These are phyloP conservation scores for Lolium rigidum DNA, from an alignment of 176 grass and related monocot species.

Conservation along the genomic window DNA sequence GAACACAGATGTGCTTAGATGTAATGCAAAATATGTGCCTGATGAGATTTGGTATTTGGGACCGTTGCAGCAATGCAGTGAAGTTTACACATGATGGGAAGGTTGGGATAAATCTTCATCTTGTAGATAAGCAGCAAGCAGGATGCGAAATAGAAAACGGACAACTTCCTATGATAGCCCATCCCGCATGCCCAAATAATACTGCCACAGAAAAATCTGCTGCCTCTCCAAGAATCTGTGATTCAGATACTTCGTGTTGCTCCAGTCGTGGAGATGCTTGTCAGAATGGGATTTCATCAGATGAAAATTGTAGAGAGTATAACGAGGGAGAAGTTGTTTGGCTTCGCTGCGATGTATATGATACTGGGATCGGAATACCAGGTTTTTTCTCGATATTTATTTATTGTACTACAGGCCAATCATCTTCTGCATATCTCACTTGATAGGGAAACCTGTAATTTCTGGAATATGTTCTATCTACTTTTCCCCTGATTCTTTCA, in stretches of 20 bases:
- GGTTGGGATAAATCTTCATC: slow-evolving; percentile 81
- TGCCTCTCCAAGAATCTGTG: slow-evolving; percentile 39
- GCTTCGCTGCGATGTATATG: slow-evolving; percentile 78
- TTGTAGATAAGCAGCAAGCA: slow-evolving; percentile 50
- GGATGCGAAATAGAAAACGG: slow-evolving; percentile 33
- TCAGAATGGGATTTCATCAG: slow-evolving; percentile 46
- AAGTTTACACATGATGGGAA: slow-evolving; percentile 97
- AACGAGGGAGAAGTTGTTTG: slow-evolving; percentile 56
- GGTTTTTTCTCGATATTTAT: slow-evolving; percentile 58
- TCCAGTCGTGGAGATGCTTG: slow-evolving; percentile 46
- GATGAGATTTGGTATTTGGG: slow-evolving; percentile 39
- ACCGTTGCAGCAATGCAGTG: slow-evolving; percentile 80
- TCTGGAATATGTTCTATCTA: slow-evolving; percentile 36
- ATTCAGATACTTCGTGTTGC: slow-evolving; percentile 48
- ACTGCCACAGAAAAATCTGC: slow-evolving; percentile 35
- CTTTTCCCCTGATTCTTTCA: slow-evolving; percentile 20
- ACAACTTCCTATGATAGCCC: not conserved
- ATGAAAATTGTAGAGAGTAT: slow-evolving; percentile 32
- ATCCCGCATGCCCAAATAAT: slow-evolving; percentile 42
- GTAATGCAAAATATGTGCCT: slow-evolving; percentile 32
- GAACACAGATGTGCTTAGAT: slow-evolving; percentile 5
- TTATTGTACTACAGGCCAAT: not conserved
- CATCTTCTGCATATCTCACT: not conserved
- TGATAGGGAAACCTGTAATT: not conserved
- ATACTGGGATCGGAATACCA: slow-evolving; percentile 95